These are phyloP conservation scores for Rhizopogon vinicolor DNA, from an alignment of 768 basidiomycete species.

Conservation along the genomic window DNA sequence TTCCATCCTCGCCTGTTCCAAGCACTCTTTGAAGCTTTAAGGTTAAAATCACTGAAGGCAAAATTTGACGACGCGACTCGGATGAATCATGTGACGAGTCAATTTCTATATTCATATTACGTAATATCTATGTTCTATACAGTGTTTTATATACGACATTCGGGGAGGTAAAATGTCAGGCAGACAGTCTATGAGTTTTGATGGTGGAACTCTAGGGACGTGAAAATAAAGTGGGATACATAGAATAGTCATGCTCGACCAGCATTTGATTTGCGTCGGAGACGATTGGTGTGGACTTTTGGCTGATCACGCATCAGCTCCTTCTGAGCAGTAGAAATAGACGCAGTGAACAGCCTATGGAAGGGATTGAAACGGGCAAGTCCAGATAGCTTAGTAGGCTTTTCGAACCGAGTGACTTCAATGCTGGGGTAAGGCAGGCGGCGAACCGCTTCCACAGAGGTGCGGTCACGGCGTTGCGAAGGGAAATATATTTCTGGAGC, in stretches of 20 bases:
- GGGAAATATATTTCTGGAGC: not conserved
- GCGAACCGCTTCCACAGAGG: not conserved
- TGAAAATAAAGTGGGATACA: not conserved
- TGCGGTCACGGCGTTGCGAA: not conserved
- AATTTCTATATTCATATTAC: too few relatives aligned
- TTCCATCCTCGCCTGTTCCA: too few relatives aligned
- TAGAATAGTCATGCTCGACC: conserved; percentile 5
- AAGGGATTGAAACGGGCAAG: conserved; percentile 12
- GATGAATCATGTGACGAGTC: too few relatives aligned
- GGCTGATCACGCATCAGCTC: not conserved
- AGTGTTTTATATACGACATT: not conserved
- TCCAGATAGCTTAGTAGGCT: not conserved
- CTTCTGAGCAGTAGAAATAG: not conserved
- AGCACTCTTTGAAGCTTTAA: too few relatives aligned
- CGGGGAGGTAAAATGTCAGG: not conserved
- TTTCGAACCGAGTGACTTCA: not conserved
- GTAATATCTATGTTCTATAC: not conserved
- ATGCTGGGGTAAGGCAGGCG: not conserved
- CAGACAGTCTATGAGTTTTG: not conserved
- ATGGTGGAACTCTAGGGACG: not conserved
- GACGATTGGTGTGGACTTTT: conserved; percentile 7
- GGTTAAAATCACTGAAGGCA: too few relatives aligned
- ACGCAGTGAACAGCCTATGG: not conserved
- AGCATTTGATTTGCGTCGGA: conserved; percentile 4
- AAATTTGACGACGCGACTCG: too few relatives aligned